Evolutionary conservation across 2,329 filamentous ascomycete species (phyloP), one percentile per base, ranked within the genome.

Genomic region (Talaromyces funiculosus): DNA sequence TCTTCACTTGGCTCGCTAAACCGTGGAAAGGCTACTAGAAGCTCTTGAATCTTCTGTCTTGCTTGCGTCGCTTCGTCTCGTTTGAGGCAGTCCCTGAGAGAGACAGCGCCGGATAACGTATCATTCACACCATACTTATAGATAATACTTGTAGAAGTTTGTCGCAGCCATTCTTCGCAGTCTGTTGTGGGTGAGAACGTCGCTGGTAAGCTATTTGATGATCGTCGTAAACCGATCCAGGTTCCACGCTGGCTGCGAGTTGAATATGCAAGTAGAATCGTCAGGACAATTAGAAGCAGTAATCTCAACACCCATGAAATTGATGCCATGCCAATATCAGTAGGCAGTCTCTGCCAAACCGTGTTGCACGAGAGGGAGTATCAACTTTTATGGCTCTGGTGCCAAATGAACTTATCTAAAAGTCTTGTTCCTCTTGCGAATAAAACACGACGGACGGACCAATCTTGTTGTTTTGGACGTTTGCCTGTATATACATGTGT

Each of bases 21-120:
- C 49, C 35, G 26, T 53, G 49, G 49, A 53, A 37, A 37, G 16
- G 49, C 49, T 20, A 53, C 37, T 24, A 35, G 14, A 53, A 37
- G 18, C 29, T 53, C 49, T 53, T 53, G 49, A 31, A 53, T 53
- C 16, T 53, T 35, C 49, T 53, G 29, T 35, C 49, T 53, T n/a
- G 49, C 49, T 53, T 53, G 49, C n/a, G 49, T 12, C 37, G 49
- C 49, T 53, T 53, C 49, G 5, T 53, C 49, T 53, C 49, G 49
- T 35, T 33, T 16, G 26, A 53, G 49, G 16, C 49, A 53, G 29
- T 53, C 49, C 29, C 49, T 53, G 33, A 53, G 49, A 35, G 49
- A 26, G 2, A 16, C 49, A 37, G 29, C 49, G 49, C 29, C 49
- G 20, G 49, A 35, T 18, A 53, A 53, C 18, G 37, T 38, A 3